Evolutionary conservation across 2,329 filamentous ascomycete species (phyloP), one percentile per base, ranked within the genome.

Genomic region (Fusarium brevicatenulatum): DNA sequence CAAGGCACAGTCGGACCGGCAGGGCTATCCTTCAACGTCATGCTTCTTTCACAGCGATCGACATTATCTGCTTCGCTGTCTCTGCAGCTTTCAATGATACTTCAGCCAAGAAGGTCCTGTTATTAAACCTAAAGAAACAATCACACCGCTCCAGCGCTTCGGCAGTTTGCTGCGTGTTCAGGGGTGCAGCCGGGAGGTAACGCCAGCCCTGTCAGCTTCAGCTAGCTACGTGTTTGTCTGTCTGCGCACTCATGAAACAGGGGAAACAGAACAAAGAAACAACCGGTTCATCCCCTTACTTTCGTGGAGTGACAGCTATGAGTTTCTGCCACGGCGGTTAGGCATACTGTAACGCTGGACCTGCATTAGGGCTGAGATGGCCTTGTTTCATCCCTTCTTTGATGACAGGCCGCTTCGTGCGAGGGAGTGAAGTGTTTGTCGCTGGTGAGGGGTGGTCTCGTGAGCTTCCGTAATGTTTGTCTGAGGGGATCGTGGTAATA

Each of bases 1-100:
- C 44, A 66, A 67, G 58, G 61, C 43, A 50, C 70, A 72, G 47
- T 72, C 61, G 68, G 63, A 55, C 62, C 49, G 58, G 44, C 49
- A 52, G 54, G 50, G 60, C 63, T 71, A 21, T 37, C 23, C 40
- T 39, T 39, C 63, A 60, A 50, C 66, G 70, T 68, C 66, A 73
- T 68, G 25, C 42, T 63, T 21, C 52, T 56, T 19, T 55, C 25
- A 43, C 39, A 23, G 4, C 36, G 50, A n/a, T 43, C 56, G 57
- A 36, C 39, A 53, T 25, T 15, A 18, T 19, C 32, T 64, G 65
- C 69, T 72, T 65, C 19, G 70, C 53, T 72, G 70, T 49, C 57
- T 54, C 19, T 73, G 63, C 70, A 63, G 37, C n/a, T 55, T 63
- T 53, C 42, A n/a, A 23, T 30, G 32, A 58, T 37, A 30, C 46